phyloP scores from a whole-genome alignment of 2,329 filamentous ascomycete species.

The Aspergillus bombycis region DNA sequence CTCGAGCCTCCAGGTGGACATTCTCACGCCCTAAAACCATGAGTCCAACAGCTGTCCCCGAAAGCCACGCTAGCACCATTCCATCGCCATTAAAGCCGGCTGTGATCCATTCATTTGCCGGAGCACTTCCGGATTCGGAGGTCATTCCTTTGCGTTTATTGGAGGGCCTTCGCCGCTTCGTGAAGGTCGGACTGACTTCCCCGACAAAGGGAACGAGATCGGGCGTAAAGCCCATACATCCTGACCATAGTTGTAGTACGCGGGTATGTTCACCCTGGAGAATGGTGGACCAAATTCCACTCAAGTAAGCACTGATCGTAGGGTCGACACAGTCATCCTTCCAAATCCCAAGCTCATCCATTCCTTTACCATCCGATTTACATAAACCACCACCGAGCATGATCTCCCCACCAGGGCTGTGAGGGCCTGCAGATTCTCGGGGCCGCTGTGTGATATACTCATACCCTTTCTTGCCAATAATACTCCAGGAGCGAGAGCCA shows the following conservation, averaged over 20 bases:
- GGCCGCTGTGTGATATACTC: constrained; percentile 42
- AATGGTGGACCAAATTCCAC: constrained; percentile 28
- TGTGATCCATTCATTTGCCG: constrained; percentile 17
- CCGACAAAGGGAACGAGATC: constrained; percentile 60
- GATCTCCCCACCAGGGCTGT: constrained; percentile 18
- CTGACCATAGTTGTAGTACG: constrained; percentile 55
- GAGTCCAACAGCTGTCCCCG: constrained; percentile 16
- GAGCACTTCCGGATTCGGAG: not conserved
- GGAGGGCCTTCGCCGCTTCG: constrained; percentile 21
- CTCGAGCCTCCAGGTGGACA: not conserved
- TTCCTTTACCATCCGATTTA: constrained; percentile 19
- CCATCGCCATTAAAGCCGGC: constrained; percentile 19
- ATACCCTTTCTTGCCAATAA: constrained; percentile 35
- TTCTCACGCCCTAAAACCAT: constrained; percentile 17
- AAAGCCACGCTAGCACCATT: constrained; percentile 20
- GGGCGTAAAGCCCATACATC: constrained; percentile 60
- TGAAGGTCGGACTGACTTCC: constrained; percentile 38
- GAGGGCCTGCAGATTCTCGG: constrained; percentile 3
- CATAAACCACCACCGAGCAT: constrained; percentile 29
- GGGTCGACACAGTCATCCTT: constrained; percentile 17
- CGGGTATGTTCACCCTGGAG: constrained; percentile 37
- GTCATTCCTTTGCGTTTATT: not conserved
- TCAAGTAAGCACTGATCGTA: constrained; percentile 28
- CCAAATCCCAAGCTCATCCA: constrained; percentile 28
- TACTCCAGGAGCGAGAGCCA: constrained; percentile 18